These are phyloP conservation scores for Dalechampia spathulata DNA, from an alignment of 441 rosid genomes.

Conservation along the genomic window DNA sequence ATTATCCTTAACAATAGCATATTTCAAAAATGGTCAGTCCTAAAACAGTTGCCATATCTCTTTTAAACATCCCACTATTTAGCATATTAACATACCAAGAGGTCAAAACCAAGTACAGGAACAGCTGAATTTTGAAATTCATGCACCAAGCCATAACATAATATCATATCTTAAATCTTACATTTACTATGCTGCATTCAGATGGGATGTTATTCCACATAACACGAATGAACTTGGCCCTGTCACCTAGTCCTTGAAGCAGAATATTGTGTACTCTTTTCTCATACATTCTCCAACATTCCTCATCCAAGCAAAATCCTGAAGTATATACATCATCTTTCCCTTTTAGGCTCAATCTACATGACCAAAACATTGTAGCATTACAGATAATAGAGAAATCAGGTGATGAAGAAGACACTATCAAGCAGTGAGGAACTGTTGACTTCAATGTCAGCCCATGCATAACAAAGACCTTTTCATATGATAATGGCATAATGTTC, in stretches of 20 bases:
- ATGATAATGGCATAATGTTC: neutral
- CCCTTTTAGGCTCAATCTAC: conserved; percentile 67
- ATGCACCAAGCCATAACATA: neutral
- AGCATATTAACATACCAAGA: neutral
- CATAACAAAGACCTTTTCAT: neutral
- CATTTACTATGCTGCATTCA: conserved; percentile 55
- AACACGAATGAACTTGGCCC: conserved; percentile 69
- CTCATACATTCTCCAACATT: conserved; percentile 87
- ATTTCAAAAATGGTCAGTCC: too few species aligned
- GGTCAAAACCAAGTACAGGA: neutral
- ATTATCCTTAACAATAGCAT: too few species aligned
- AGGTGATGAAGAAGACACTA: neutral
- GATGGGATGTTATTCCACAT: conserved; percentile 61
- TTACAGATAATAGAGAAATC: conserved; percentile 7
- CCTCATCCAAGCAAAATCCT: conserved; percentile 86
- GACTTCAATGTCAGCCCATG: neutral
- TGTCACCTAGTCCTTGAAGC: conserved; percentile 67
- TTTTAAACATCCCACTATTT: neutral
- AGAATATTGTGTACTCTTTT: conserved; percentile 60
- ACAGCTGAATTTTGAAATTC: neutral
- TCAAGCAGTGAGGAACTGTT: neutral
- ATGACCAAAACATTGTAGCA: conserved; percentile 12
- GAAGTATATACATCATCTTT: conserved; percentile 31
- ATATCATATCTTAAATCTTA: conserved; percentile 22
- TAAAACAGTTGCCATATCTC: too few species aligned